Evolutionary conservation across 2,329 filamentous ascomycete genomes (phyloP).

Genomic region (Cladosporium halotolerans): DNA sequence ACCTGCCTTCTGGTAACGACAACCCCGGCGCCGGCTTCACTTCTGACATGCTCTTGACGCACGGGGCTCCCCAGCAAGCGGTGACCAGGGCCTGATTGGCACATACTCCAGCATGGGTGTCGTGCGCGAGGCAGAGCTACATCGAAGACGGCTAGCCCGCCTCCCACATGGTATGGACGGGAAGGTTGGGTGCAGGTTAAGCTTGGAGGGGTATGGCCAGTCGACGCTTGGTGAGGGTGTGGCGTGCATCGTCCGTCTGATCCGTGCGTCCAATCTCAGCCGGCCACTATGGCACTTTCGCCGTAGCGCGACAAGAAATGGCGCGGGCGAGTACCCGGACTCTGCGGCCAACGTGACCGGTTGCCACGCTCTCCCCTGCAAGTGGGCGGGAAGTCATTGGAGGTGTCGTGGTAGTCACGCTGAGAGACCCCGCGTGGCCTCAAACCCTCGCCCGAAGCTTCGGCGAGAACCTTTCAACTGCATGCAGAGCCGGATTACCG

Average conservation of each 20-base stretch:
- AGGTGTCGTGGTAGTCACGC: too few relatives aligned
- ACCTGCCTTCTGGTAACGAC: background rate
- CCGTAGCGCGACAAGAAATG: background rate
- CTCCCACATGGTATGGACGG: background rate
- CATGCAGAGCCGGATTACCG: too few relatives aligned
- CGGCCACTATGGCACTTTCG: background rate
- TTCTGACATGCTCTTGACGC: background rate
- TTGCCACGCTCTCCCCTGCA: background rate
- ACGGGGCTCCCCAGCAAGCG: background rate
- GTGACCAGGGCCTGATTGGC: background rate
- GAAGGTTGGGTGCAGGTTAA: background rate
- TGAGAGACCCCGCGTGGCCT: too few relatives aligned
- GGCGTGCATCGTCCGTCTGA: slow-evolving; percentile 6
- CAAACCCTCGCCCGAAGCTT: too few relatives aligned
- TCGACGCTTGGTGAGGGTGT: slow-evolving; percentile 6
- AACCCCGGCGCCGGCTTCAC: background rate
- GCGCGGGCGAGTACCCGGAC: background rate
- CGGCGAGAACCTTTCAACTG: too few relatives aligned
- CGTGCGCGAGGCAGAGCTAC: background rate
- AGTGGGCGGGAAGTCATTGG: too few relatives aligned
- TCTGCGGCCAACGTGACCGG: background rate
- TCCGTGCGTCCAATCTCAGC: background rate
- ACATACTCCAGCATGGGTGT: background rate
- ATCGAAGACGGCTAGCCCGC: background rate
- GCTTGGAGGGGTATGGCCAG: slow-evolving; percentile 3